Percentiles rank a stretch among this genome's conserved stretches.
Evolutionary conservation across 371 early-diverging fungal species (phyloP).

Genomic region (Actinomucor elegans): DNA sequence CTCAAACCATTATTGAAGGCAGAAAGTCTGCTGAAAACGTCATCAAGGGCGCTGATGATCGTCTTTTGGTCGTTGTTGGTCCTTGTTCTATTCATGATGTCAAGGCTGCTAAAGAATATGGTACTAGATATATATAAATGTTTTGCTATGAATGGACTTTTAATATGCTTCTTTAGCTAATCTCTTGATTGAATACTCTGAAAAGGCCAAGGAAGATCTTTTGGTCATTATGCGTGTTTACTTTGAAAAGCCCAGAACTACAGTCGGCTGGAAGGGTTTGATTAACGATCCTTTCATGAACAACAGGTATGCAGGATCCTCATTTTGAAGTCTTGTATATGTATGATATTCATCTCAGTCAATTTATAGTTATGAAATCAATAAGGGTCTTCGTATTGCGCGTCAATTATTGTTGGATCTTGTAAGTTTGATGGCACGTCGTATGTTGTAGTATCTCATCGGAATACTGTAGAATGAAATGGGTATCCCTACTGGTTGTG

Average conservation of each 20-base stretch:
- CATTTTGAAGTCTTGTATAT: too few species aligned
- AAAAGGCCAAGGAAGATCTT: constrained; percentile 62
- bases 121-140: constrained; percentile 20
- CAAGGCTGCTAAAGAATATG: constrained; percentile 87
- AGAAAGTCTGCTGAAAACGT: constrained; percentile 67
- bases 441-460: neutral
- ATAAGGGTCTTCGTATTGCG: constrained; percentile 88
- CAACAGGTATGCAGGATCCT: constrained; percentile 38
- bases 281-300: constrained; percentile 82
- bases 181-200: constrained; percentile 58
- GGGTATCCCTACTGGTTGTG: constrained; percentile 88
- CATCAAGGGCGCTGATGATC: constrained; percentile 74
- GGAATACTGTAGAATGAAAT: constrained; percentile 59
- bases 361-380: constrained; percentile 72
- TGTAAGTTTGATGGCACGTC: neutral
- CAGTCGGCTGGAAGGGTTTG: constrained; percentile 94
- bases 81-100: constrained; percentile 93
- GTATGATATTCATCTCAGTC: neutral
- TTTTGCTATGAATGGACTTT: neutral
- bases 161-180: constrained; percentile 24
- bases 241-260: constrained; percentile 95
- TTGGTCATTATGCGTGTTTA: constrained; percentile 89
- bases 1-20: constrained; percentile 51
- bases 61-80: constrained; percentile 86
- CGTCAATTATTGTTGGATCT: constrained; percentile 74